Conservation (phyloP, 371 early-diverging fungal genomes). For the Umbelopsis sp. region DNA sequence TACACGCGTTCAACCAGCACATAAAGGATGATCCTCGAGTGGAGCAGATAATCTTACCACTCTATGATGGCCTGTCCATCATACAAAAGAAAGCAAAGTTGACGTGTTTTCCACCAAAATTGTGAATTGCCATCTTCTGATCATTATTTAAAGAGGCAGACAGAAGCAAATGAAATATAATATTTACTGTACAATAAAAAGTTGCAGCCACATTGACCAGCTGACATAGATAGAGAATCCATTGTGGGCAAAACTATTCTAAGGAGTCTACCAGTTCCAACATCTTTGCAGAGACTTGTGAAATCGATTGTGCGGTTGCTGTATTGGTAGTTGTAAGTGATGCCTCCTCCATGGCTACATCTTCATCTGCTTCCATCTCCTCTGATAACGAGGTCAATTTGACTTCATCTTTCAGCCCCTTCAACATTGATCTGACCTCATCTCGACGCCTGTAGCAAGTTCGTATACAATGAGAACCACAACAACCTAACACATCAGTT, state of each 20-base stretch:
- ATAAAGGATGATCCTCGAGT: slow-evolving; percentile 64
- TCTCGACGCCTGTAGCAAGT: neutral
- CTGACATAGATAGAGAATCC: neutral
- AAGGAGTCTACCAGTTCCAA: slow-evolving; percentile 6
- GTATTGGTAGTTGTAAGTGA: neutral
- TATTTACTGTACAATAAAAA: neutral
- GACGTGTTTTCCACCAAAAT: neutral
- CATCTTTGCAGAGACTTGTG: neutral
- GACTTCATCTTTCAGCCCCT: neutral
- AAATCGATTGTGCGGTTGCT: neutral
- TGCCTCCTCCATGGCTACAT: neutral
- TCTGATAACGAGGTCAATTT: neutral
- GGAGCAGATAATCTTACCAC: slow-evolving; percentile 63
- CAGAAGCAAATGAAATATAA: slow-evolving; percentile 2
- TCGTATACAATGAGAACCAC: neutral
- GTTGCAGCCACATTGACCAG: neutral
- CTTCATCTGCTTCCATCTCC: neutral
- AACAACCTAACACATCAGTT: too few relatives aligned
- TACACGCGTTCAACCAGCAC: slow-evolving; percentile 68
- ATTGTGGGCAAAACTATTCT: neutral
- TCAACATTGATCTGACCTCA: neutral
- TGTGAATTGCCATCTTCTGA: neutral
- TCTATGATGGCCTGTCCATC: slow-evolving; percentile 70
- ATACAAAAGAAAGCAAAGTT: slow-evolving; percentile 42
- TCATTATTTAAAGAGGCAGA: neutral